These are phyloP conservation scores for Pseudocercospora fijiensis DNA, from an alignment of 2,329 filamentous ascomycete species.

Conservation along the genomic window DNA sequence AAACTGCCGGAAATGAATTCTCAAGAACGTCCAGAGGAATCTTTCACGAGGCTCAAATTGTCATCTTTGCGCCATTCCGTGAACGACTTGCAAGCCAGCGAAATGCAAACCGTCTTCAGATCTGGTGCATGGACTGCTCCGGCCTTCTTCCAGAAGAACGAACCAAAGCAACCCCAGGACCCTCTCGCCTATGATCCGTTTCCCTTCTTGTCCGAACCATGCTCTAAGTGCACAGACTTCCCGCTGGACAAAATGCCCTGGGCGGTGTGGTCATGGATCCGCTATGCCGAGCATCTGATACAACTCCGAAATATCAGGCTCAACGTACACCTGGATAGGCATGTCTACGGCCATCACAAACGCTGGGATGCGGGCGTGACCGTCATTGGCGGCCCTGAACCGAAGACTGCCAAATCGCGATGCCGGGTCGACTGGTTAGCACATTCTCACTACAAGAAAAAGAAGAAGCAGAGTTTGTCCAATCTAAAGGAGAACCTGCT, in stretches of 20 bases:
- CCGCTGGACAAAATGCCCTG: neutral
- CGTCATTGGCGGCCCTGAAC: neutral
- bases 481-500: neutral
- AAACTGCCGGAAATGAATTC: neutral
- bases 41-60: neutral
- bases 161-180: neutral
- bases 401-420: neutral
- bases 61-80: neutral
- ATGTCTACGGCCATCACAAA: constrained; percentile 1
- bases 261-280: neutral
- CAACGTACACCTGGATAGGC: neutral
- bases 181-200: neutral
- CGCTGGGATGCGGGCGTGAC: neutral
- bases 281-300: neutral
- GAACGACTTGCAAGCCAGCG: neutral
- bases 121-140: neutral
- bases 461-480: neutral
- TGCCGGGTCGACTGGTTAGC: neutral
- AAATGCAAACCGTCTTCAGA: neutral
- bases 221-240: neutral
- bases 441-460: neutral
- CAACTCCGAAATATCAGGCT: neutral
- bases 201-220: neutral
- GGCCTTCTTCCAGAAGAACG: neutral
- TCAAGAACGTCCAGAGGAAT: neutral